Evolutionary conservation across 2,329 filamentous ascomycete genomes (phyloP).

Genomic region (Cryoendolithus antarcticus): DNA sequence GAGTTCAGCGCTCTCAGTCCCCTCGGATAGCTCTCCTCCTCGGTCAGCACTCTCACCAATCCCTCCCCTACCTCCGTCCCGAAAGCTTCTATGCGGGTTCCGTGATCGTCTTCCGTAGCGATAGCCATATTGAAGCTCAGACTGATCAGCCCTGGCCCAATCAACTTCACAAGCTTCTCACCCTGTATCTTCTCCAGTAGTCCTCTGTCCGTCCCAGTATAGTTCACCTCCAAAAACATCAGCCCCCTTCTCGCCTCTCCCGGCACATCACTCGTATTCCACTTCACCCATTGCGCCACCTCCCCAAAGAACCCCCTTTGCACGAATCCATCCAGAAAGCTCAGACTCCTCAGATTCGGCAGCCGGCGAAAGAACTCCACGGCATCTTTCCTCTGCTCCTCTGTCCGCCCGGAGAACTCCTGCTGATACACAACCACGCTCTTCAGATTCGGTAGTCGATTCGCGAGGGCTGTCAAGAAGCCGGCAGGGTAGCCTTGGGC

Average conservation of each 20-base stretch:
- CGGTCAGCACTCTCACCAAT: slow-evolving; percentile 23
- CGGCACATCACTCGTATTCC: slow-evolving; percentile 17
- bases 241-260: slow-evolving; percentile 21
- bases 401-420: slow-evolving; percentile 32
- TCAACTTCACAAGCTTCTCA: slow-evolving; percentile 23
- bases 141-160: slow-evolving; percentile 27
- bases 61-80: slow-evolving; percentile 1
- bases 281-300: slow-evolving; percentile 19
- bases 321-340: slow-evolving; percentile 37
- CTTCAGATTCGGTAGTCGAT: slow-evolving; percentile 29
- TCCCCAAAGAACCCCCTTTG: slow-evolving; percentile 28
- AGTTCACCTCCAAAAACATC: slow-evolving; percentile 35
- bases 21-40: slow-evolving; percentile 21
- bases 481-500: slow-evolving; percentile 34
- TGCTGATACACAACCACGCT: slow-evolving; percentile 35
- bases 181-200: slow-evolving; percentile 30
- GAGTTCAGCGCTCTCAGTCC: slow-evolving; percentile 26
- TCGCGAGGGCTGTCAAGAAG: slow-evolving; percentile 30
- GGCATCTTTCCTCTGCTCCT: slow-evolving; percentile 28
- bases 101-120: slow-evolving; percentile 2
- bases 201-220: slow-evolving; percentile 31
- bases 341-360: slow-evolving; percentile 27
- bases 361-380: slow-evolving; percentile 28
- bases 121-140: slow-evolving; percentile 26
- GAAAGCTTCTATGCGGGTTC: no score